These are phyloP conservation scores for Gamarada debralockiae DNA, from an alignment of 495 filamentous ascomycete species.

Conservation along the genomic window DNA sequence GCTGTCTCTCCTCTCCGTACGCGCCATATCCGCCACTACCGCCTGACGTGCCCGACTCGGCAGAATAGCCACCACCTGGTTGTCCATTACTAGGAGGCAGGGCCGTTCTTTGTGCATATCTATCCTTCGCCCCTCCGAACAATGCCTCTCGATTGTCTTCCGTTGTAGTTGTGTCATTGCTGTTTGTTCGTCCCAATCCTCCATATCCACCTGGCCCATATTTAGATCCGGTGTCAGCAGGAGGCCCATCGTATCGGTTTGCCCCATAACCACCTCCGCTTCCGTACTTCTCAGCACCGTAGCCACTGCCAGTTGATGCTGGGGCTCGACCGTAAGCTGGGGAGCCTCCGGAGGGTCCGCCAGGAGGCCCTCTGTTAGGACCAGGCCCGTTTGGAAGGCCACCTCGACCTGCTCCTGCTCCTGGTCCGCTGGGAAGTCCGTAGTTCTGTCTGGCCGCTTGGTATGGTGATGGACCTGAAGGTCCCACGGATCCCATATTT, in stretches of 20 bases:
- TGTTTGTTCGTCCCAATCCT: conserved; percentile 54
- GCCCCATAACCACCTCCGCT: conserved; percentile 61
- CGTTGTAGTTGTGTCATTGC: conserved; percentile 43
- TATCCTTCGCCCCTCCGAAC: conserved; percentile 61
- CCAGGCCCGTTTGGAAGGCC: conserved; percentile 38
- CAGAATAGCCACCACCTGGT: conserved; percentile 17
- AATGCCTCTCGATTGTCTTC: conserved; percentile 58
- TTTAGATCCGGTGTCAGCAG: conserved; percentile 31
- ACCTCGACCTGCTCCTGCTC: conserved; percentile 4
- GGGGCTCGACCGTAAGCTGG: conserved; percentile 15
- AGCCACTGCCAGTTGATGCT: conserved; percentile 32
- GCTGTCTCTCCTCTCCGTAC: conserved; percentile 63
- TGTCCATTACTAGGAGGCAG: conserved; percentile 20
- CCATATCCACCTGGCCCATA: conserved; percentile 69
- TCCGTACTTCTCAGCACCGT: conserved; percentile 58
- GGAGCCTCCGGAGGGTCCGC: conserved; percentile 3
- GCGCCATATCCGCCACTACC: conserved; percentile 42
- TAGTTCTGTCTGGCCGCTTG: conserved; percentile 25
- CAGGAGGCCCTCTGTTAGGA: conserved; percentile 23
- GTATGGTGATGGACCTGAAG: conserved; percentile 27
- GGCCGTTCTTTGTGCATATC: conserved; percentile 40
- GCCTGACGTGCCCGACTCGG: conserved; percentile 31
- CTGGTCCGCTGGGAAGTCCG: conserved; percentile 17
- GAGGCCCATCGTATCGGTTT: conserved; percentile 52
- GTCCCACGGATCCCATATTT: conserved; percentile 28